Percentiles rank a stretch among this genome's conserved stretches.
phyloP scores from a whole-genome alignment of 768 basidiomycete species.

The Suillus sp. region DNA sequence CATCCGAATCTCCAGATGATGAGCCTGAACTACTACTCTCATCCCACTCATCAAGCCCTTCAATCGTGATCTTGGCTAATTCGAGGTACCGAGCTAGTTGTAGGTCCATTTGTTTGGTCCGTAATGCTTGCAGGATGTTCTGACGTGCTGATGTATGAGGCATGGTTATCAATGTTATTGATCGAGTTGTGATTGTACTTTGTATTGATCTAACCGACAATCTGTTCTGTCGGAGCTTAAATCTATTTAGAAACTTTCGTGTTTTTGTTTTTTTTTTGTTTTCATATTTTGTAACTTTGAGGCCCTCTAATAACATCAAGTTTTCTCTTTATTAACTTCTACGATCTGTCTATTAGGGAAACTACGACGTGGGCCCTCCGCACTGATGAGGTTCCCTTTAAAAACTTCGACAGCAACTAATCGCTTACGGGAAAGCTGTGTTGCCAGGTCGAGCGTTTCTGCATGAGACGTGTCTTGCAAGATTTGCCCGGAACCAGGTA shows the following conservation, averaged over 20 bases:
- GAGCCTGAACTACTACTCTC: neutral
- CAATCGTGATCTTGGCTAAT: neutral
- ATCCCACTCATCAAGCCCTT: neutral
- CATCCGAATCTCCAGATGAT: neutral
- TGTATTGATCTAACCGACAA: neutral
- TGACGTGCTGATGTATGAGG: neutral
- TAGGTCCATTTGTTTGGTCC: neutral
- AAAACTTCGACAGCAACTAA: no score
- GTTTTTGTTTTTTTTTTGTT: no score
- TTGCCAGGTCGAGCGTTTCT: no score
- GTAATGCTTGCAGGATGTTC: neutral
- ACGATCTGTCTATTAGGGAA: no score
- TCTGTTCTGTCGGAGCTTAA: neutral
- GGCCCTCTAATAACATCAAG: constrained; percentile 32
- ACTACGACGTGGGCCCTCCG: no score
- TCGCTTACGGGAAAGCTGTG: no score
- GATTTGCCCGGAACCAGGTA: no score
- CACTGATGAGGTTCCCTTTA: no score
- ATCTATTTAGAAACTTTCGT: neutral
- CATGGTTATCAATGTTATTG: neutral
- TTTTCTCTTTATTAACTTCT: no score
- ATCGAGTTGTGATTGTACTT: neutral
- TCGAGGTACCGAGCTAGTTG: constrained; percentile 6
- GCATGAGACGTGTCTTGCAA: no score
- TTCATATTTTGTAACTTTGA: constrained; percentile 7